Evolutionary conservation across 345 rosid species (phyloP).

Genomic region (Rhizophora mangle): DNA sequence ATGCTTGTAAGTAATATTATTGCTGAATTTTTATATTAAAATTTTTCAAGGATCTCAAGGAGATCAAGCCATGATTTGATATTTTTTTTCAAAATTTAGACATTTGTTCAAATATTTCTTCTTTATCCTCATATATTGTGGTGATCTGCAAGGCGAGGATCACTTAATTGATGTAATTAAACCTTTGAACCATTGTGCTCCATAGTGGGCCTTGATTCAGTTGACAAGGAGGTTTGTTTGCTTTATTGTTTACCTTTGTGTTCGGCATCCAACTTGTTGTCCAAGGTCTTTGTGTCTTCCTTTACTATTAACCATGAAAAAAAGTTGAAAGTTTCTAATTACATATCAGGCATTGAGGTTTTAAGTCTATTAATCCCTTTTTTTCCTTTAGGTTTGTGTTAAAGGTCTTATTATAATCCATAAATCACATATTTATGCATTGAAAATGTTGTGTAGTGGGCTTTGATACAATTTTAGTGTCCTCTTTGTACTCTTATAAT

Average conservation of each 20-base stretch:
- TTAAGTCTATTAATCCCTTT: background rate
- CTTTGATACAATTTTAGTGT: no score
- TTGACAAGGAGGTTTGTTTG: no score
- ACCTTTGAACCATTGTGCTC: background rate
- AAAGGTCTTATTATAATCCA: background rate
- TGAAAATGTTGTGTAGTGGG: no score
- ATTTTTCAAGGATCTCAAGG: background rate
- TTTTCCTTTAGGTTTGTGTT: background rate
- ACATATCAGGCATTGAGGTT: background rate
- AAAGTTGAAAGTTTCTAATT: background rate
- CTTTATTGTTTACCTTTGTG: background rate
- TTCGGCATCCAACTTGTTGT: background rate
- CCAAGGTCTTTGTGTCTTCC: background rate
- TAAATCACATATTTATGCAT: background rate
- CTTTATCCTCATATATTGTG: no score
- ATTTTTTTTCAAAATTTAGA: background rate
- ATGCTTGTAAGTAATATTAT: constrained; percentile 42
- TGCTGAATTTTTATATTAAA: background rate
- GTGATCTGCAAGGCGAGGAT: no score
- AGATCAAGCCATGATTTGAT: background rate
- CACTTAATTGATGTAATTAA: no score
- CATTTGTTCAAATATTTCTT: background rate
- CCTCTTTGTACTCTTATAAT: no score
- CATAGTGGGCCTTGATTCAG: background rate
- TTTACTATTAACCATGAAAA: constrained; percentile 2